A percentile compares a stretch with the other conserved stretches of the same genome.
phyloP scores from a whole-genome alignment of 768 basidiomycete species.

The Termitomyces eurrhizus region DNA sequence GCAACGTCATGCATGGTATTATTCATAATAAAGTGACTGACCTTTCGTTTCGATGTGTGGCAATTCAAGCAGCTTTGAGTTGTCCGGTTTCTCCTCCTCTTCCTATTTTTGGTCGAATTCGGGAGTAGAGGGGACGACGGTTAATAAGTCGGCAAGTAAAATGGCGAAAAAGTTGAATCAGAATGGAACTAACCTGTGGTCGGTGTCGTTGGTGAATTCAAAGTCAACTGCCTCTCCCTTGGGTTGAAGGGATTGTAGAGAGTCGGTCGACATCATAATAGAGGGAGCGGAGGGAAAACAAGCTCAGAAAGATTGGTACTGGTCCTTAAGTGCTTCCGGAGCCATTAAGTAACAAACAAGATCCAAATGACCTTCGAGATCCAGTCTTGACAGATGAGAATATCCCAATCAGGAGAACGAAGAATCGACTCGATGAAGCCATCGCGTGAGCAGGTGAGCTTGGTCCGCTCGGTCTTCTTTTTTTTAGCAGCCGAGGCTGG shows the following conservation, averaged over 20 bases:
- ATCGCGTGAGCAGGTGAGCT: constrained; percentile 14
- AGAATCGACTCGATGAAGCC: constrained; percentile 19
- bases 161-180: constrained; percentile 15
- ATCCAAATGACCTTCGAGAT: constrained; percentile 39
- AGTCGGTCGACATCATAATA: constrained; percentile 54
- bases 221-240: constrained; percentile 79
- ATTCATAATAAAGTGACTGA: constrained; percentile 28
- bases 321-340: constrained; percentile 52
- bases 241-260: constrained; percentile 56
- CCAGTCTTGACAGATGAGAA: constrained; percentile 34
- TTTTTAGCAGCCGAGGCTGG: constrained; percentile 17
- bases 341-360: constrained; percentile 57
- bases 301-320: constrained; percentile 41
- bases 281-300: constrained; percentile 42
- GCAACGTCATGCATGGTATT: constrained; percentile 4
- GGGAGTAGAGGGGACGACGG: constrained; percentile 43
- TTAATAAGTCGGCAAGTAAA: constrained; percentile 47
- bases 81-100: constrained; percentile 86
- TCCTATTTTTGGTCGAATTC: constrained; percentile 54
- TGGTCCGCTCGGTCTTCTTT: constrained; percentile 17
- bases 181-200: constrained; percentile 49
- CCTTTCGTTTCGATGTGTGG: constrained; percentile 93
- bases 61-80: constrained; percentile 88
- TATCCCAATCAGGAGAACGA: constrained; percentile 27
- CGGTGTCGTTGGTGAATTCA: constrained; percentile 67